phyloP scores from a whole-genome alignment of 306 rosid species.

The Glycine latifolia region DNA sequence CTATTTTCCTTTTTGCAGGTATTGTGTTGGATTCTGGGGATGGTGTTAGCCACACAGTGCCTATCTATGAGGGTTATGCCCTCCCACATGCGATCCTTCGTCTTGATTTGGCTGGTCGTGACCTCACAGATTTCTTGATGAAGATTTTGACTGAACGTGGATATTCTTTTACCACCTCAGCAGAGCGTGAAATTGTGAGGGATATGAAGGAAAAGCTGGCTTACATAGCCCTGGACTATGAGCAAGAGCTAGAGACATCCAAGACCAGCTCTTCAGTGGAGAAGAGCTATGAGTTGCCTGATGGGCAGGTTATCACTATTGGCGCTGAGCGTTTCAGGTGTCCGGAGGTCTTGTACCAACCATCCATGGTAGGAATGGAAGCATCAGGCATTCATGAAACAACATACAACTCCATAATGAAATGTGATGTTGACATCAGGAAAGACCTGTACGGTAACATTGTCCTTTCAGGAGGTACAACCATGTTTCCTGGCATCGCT shows the following conservation, averaged over 20 bases:
- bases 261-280: constrained; percentile 65
- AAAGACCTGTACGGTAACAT: constrained; percentile 66
- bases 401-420: constrained; percentile 67
- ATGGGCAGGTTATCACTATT: constrained; percentile 62
- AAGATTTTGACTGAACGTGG: constrained; percentile 62
- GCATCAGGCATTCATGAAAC: constrained; percentile 66
- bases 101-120: constrained; percentile 64
- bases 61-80: constrained; percentile 63
- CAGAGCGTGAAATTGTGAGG: constrained; percentile 69
- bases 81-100: constrained; percentile 64
- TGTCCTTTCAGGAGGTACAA: constrained; percentile 65
- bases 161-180: constrained; percentile 61
- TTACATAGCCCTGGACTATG: constrained; percentile 65
- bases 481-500: constrained; percentile 68
- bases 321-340: constrained; percentile 71
- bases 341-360: constrained; percentile 69
- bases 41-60: constrained; percentile 62
- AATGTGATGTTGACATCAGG: constrained; percentile 65
- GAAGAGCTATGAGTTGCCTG: constrained; percentile 68
- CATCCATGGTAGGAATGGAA: constrained; percentile 67
- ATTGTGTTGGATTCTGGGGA: constrained; percentile 65
- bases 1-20: constrained; percentile 45
- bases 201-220: constrained; percentile 66
- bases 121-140: constrained; percentile 60
- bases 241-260: constrained; percentile 66